Conservation (phyloP, 768 basidiomycete species). For the Calocybe gangraenosa region DNA sequence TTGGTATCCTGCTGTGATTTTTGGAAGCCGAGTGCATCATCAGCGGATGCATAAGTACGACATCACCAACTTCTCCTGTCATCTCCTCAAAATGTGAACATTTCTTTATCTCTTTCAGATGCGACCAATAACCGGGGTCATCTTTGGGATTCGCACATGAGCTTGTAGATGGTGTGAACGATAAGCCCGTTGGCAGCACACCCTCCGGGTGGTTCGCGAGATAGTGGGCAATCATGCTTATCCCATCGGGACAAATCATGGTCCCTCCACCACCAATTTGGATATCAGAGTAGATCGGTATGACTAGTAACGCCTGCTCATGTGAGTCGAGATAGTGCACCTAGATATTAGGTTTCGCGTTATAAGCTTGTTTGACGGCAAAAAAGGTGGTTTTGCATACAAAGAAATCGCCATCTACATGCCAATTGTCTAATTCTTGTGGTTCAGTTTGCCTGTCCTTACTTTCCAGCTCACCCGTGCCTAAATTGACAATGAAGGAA, state of each 20-base stretch:
- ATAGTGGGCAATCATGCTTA: slow-evolving; percentile 44
- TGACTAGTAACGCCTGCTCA: slow-evolving; percentile 60
- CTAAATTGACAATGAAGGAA: slow-evolving; percentile 62
- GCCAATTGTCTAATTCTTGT: slow-evolving; percentile 56
- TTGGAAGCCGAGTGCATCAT: slow-evolving; percentile 65
- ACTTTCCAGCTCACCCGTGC: slow-evolving; percentile 38
- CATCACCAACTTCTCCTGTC: slow-evolving; percentile 60
- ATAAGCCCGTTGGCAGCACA: slow-evolving; percentile 38
- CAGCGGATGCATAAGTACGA: slow-evolving; percentile 58
- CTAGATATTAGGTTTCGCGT: slow-evolving; percentile 21
- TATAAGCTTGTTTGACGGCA: not conserved
- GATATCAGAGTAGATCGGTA: slow-evolving; percentile 59
- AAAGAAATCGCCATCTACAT: slow-evolving; percentile 60
- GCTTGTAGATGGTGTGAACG: slow-evolving; percentile 44
- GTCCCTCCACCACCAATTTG: slow-evolving; percentile 52
- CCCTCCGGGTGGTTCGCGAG: slow-evolving; percentile 51
- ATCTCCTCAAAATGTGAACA: slow-evolving; percentile 47
- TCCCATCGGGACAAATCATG: slow-evolving; percentile 55
- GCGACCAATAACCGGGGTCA: slow-evolving; percentile 41
- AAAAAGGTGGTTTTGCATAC: slow-evolving; percentile 20
- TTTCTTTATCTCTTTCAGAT: slow-evolving; percentile 37
- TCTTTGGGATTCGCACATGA: slow-evolving; percentile 28
- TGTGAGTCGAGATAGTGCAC: slow-evolving; percentile 63
- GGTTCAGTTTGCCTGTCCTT: slow-evolving; percentile 28
- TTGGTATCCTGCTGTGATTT: slow-evolving; percentile 50